Conservation (phyloP, 2,329 filamentous ascomycete species). For the Aspergillus fumigatus region DNA sequence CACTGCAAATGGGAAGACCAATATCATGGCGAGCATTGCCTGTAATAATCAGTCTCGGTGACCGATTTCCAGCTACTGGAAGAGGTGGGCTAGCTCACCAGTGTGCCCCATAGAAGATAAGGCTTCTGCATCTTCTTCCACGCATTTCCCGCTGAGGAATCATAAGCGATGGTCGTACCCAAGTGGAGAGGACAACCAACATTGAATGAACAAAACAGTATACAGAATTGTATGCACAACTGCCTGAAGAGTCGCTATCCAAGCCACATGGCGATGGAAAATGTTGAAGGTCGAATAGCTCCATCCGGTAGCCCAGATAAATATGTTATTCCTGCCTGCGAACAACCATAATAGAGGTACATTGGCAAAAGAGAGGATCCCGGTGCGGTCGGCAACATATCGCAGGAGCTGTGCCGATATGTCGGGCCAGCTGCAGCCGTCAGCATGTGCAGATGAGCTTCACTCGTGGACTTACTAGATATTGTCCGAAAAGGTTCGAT, state of each 20-base stretch:
- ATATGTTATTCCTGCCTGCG: conserved; percentile 61
- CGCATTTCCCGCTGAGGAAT: conserved; percentile 19
- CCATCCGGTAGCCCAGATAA: conserved; percentile 66
- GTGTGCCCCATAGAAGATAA: conserved; percentile 29
- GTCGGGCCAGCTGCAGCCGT: conserved; percentile 22
- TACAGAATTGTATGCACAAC: conserved; percentile 61
- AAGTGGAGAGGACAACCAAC: conserved; percentile 11
- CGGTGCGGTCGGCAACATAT: conserved; percentile 60
- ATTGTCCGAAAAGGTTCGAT: conserved; percentile 44
- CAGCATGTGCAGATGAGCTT: background rate
- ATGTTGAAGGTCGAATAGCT: conserved; percentile 62
- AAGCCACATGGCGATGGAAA: conserved; percentile 64
- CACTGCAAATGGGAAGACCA: conserved; percentile 42
- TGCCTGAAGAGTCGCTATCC: conserved; percentile 58
- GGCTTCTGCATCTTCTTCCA: conserved; percentile 24
- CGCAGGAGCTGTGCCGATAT: conserved; percentile 42
- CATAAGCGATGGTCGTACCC: background rate
- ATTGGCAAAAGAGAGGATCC: conserved; percentile 60
- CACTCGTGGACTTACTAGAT: conserved; percentile 38
- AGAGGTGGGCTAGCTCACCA: conserved; percentile 14
- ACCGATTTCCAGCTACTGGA: background rate
- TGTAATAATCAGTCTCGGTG: conserved; percentile 6
- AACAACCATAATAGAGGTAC: conserved; percentile 64
- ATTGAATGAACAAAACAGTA: conserved; percentile 35
- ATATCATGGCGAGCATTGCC: conserved; percentile 37